Evolutionary conservation across 1,284 basidiomycete species (phyloP), one percentile per base, ranked within the genome.

Genomic region (Moesziomyces globuligerus): DNA sequence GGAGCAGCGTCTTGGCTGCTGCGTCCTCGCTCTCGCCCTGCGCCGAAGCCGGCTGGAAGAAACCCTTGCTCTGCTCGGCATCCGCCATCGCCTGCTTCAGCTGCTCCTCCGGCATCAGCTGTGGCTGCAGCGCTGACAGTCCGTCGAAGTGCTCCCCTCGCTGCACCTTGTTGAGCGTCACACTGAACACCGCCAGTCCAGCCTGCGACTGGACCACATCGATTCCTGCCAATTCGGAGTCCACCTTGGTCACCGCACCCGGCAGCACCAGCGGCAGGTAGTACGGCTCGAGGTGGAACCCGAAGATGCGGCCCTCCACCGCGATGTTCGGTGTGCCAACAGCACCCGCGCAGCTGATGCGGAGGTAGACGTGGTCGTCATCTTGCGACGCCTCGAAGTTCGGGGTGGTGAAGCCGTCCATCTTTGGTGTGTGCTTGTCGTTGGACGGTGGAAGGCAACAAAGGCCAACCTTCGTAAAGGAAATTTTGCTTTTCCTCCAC

Each of bases 191-290:
- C 15, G 11, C 40, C 4, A 4, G 15, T 17, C 17, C 23, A 15
- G 7, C 10, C 4, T 41, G 41, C 7, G 36, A 21, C 10, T 0
- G 18, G 21, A 26, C 25, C 26, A 36, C 46, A 24, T 58, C 43
- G 10, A 38, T 23, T 0, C 20, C 32, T 3, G 54, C 28, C 18
- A 45, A n/a, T n/a, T n/a, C n/a, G n/a, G n/a, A n/a, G n/a, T n/a
- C n/a, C n/a, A n/a, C n/a, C n/a, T n/a, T 11, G 7, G 21, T 48
- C 13, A 53, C 68, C 13, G 49, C 24, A 7, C 44, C 50, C 3
- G 62, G 54, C 11, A 72, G 57, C 6, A 72, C 69, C 1, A 67
- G 40, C 13, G 69, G 69, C 25, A 72, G 29, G 43, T 72, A 72
- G 37, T 62, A 67, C 6, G 50, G 38, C 1, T 62, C 64, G 37